Evolutionary conservation across 2,329 filamentous ascomycete genomes (phyloP).

Genomic region (Fonsecaea nubica): DNA sequence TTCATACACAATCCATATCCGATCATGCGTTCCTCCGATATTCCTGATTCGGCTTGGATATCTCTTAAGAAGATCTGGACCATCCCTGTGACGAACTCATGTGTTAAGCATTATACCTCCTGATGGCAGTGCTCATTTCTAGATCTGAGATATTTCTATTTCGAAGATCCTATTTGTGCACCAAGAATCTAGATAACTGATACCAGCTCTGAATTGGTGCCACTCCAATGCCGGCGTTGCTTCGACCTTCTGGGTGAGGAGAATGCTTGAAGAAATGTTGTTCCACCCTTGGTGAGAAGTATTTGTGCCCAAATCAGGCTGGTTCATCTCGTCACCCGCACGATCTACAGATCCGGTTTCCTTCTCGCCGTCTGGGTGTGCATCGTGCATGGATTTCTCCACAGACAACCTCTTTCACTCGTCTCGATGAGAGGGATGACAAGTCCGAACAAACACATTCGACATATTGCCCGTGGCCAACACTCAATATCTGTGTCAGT

Average conservation of each 20-base stretch:
- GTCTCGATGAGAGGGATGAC: background rate
- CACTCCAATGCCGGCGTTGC: background rate
- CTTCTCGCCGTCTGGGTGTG: background rate
- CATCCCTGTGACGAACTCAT: background rate
- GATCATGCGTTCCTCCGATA: background rate
- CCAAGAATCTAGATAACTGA: background rate
- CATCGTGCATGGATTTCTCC: background rate
- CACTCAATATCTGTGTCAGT: too few species aligned
- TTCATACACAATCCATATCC: background rate
- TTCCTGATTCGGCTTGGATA: background rate
- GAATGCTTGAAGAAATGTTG: background rate
- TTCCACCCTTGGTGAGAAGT: background rate
- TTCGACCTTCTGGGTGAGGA: background rate
- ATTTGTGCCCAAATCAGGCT: background rate
- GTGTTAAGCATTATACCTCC: background rate
- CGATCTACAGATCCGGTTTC: background rate
- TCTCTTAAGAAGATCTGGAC: background rate
- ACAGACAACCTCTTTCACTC: background rate
- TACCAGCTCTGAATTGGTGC: background rate
- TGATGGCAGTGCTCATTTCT: background rate
- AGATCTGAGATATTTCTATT: background rate
- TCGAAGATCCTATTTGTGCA: background rate
- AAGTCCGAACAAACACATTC: background rate
- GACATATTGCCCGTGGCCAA: too few species aligned
- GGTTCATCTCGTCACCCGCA: background rate